Base-by-base conservation (phyloP, 2,329 filamentous ascomycete genomes). In the Knoxdaviesia capensis region DNA sequence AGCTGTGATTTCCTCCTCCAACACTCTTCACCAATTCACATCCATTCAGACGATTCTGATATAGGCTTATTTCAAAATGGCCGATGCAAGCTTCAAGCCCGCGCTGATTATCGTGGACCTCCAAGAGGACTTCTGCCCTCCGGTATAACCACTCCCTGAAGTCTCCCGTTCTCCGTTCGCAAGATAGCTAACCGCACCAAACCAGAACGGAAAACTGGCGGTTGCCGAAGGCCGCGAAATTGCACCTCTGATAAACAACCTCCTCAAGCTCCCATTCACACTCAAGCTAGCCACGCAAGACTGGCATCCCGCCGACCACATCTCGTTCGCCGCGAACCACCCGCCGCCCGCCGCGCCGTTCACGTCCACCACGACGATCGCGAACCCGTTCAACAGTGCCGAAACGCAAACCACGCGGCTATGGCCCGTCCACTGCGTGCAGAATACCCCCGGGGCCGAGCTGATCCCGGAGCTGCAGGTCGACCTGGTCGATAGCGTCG, bases 121-220 rank as follows among this genome's bases (percentile, higher is more conserved):
- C 54, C 90, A 96, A 60, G 80, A 94, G 58, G 88, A 96, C 63
- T 96, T 94, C 58, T 93, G 85, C 58, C 82, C 83, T 45, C 86
- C 87, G 8, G 85, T 90, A 62, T 36, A 10, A 20, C 35, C 38
- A 33, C 39, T 35, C 28, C 31, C 31, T 36, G 8, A 34, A 31
- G 35, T 31, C 28, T 40, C 34, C 36, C 41, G 34, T 34, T 44
- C 30, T 38, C 36, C 33, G 29, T 36, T 10, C 42, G 36, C 38
- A n/a, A 40, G 28, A 40, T 41, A 36, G 46, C 46, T 51, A 47
- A 56, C 48, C 33, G 31, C 30, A 31, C 35, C n/a, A 8, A 5
- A 36, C 34, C 51, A 93, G 85, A 71, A 79, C 48, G 90, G 88
- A 48, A 68, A 83, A n/a, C 76, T 98, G 41, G 79, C 85, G 32